Base-by-base conservation (phyloP, 192 early-diverging fungal genomes). In the Diversispora eburnea region DNA sequence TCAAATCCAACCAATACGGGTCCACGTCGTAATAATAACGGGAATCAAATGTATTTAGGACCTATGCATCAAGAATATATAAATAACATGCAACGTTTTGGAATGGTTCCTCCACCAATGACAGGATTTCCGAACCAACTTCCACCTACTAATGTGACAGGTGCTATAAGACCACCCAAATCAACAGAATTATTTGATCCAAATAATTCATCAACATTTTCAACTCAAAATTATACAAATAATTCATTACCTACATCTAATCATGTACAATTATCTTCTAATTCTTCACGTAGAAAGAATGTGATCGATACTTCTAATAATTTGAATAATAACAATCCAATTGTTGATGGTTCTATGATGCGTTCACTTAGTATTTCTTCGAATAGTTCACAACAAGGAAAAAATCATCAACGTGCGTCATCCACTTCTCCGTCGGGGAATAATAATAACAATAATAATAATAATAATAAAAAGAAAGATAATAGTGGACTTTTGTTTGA, bases 101-200 rank as follows among this genome's bases (percentile, higher is more conserved):
- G 13, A 13, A 47, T 64, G 13, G 13, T 25, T 8, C 65, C 65
- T 9, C 66, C 66, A 17, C 66, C 66, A 20, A 67, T 67, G 9
- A 67, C 49, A 47, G 48, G 48, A 51, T 67, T 67, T n/a, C 19
- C 66, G 10, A 20, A 17, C 12, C 66, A 67, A 19, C 45, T 22
- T 25, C 4, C 66, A 47, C 9, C 66, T 8, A 64, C 66, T 8
- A 64, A 64, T 46, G n/a, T 52, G 48, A 67, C 45, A 33, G 66
- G 45, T 51, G 66, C 45, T 19, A 70, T 48, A 70, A 70, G 69
- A 7, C 69, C 69, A 19, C 69, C 69, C 55, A 70, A 70, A 54
- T 70, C 69, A 39, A 33, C 69, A 12, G 69, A 70, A 19, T 56
- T 70, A 58, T 70, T 70, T 70, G 69, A 70, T 70, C 68, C 68